A percentile compares a stretch with the other conserved stretches of the same genome.
These are phyloP conservation scores for Amylocystis lapponica DNA, from an alignment of 768 basidiomycete genomes.

Conservation along the genomic window DNA sequence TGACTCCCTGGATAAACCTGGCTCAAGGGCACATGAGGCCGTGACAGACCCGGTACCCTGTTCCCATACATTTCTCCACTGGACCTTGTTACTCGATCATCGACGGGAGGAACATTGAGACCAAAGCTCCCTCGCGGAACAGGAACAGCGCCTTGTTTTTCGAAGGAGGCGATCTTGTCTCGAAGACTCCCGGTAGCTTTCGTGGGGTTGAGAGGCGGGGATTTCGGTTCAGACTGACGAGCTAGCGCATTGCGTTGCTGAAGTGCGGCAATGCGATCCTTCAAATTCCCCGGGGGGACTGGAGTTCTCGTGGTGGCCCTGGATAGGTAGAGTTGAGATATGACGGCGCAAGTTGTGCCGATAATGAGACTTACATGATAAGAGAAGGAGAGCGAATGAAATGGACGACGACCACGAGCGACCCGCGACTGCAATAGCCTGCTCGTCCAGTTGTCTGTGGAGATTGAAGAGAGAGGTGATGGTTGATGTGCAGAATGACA, in stretches of 20 bases:
- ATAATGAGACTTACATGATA: slow-evolving; percentile 13
- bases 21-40: slow-evolving; percentile 16
- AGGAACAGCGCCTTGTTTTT: slow-evolving; percentile 70
- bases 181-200: slow-evolving; percentile 25
- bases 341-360: neutral
- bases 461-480: slow-evolving; percentile 6
- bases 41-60: slow-evolving; percentile 41
- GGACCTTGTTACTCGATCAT: slow-evolving; percentile 43
- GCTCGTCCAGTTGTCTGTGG: slow-evolving; percentile 17
- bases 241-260: slow-evolving; percentile 45
- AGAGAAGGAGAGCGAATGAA: slow-evolving; percentile 14
- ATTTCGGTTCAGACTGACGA: slow-evolving; percentile 14
- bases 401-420: slow-evolving; percentile 25
- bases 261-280: slow-evolving; percentile 78
- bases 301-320: slow-evolving; percentile 21
- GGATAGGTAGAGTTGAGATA: neutral
- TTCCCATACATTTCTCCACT: slow-evolving; percentile 73
- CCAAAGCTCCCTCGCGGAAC: slow-evolving; percentile 73
- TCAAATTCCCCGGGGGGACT: slow-evolving; percentile 46
- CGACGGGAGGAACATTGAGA: slow-evolving; percentile 53
- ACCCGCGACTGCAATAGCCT: slow-evolving; percentile 27
- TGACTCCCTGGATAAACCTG: slow-evolving; percentile 2
- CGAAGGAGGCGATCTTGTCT: slow-evolving; percentile 78
- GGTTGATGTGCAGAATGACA: slow-evolving; percentile 14
- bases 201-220: slow-evolving; percentile 5